Evolutionary conservation across 202 grass and related monocot species (phyloP).

Genomic region (Brachypodium distachyon): DNA sequence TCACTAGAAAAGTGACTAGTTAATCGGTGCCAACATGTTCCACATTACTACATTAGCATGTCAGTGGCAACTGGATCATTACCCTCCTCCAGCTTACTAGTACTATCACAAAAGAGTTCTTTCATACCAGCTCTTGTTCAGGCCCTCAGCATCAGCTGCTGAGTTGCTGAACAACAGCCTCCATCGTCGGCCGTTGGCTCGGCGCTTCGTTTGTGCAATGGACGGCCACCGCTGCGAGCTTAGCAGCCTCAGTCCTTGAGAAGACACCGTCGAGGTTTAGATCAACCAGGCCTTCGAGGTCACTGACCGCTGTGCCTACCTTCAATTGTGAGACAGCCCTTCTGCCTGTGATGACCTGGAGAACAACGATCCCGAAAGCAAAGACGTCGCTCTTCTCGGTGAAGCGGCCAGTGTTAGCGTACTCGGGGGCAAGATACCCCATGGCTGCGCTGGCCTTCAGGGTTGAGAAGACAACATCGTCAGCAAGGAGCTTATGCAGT

Average conservation of each 20-base stretch:
- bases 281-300: slow-evolving; percentile 50
- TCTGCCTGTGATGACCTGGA: slow-evolving; percentile 74
- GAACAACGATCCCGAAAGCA: slow-evolving; percentile 59
- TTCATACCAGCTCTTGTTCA: background rate
- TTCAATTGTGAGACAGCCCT: slow-evolving; percentile 45
- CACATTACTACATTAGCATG: slow-evolving; percentile 10
- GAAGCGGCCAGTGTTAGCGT: slow-evolving; percentile 63
- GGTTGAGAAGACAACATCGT: slow-evolving; percentile 83
- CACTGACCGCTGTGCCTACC: background rate
- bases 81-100: slow-evolving; percentile 2
- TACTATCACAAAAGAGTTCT: slow-evolving; percentile 7
- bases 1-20: background rate
- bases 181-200: slow-evolving; percentile 55
- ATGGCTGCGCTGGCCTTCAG: slow-evolving; percentile 84
- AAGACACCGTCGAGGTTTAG: slow-evolving; percentile 36
- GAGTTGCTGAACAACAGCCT: slow-evolving; percentile 61
- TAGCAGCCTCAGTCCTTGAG: slow-evolving; percentile 50
- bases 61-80: slow-evolving; percentile 36
- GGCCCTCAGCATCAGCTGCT: background rate
- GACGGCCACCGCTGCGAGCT: slow-evolving; percentile 31
- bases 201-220: slow-evolving; percentile 51
- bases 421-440: slow-evolving; percentile 87
- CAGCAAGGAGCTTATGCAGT: slow-evolving; percentile 80
- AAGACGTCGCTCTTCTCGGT: slow-evolving; percentile 94
- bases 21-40: background rate